phyloP scores from a whole-genome alignment of 495 filamentous ascomycete genomes.

The Xylona heveae region DNA sequence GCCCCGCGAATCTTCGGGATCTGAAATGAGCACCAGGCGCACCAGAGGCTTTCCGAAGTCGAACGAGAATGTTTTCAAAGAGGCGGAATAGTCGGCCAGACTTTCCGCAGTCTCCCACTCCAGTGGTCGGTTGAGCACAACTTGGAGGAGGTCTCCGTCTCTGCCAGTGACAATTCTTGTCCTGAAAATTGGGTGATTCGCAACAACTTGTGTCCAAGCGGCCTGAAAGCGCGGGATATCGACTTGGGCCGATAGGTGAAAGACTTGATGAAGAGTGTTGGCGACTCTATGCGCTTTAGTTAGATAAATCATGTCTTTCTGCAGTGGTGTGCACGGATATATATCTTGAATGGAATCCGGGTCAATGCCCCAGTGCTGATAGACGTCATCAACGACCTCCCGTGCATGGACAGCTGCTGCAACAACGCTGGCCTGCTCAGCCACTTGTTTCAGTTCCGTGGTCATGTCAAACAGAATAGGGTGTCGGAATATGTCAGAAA shows the following conservation, averaged over 20 bases:
- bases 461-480: neutral
- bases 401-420: no score
- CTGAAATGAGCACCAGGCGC: neutral
- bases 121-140: slow-evolving; percentile 10
- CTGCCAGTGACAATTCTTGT: slow-evolving; percentile 18
- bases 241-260: slow-evolving; percentile 18
- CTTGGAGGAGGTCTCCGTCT: slow-evolving; percentile 7
- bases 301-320: neutral
- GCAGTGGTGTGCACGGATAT: neutral
- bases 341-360: neutral
- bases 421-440: no score
- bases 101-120: slow-evolving; percentile 4
- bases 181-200: slow-evolving; percentile 15
- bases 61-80: neutral
- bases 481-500: slow-evolving; percentile 2
- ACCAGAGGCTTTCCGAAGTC: neutral
- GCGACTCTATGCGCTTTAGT: no score
- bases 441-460: no score
- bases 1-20: slow-evolving; percentile 6
- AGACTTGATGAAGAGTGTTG: no score
- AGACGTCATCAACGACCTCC: no score
- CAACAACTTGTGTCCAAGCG: slow-evolving; percentile 23
- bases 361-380: no score
- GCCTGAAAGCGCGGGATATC: slow-evolving; percentile 21
- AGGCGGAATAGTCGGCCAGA: slow-evolving; percentile 4